phyloP scores from a whole-genome alignment of 1,284 basidiomycete species.

The Ceratobasidium sp. region DNA sequence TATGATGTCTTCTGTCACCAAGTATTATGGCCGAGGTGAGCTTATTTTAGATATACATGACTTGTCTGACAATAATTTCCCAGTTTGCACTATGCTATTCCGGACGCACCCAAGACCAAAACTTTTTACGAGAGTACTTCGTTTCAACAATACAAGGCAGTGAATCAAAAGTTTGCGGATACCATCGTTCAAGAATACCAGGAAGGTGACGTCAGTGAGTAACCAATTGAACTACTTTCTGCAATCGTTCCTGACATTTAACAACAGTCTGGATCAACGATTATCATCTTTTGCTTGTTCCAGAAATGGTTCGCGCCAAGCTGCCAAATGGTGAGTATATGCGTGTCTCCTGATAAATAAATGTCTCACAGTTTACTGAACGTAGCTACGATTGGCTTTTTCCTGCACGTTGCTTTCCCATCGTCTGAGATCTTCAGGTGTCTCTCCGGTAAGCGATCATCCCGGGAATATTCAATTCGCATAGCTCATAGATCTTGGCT shows the following conservation, averaged over 20 bases:
- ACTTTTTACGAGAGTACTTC: slow-evolving; percentile 74
- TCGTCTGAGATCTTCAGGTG: slow-evolving; percentile 89
- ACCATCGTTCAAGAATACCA: slow-evolving; percentile 74
- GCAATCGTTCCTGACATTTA: background rate
- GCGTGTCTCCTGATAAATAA: background rate
- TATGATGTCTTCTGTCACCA: slow-evolving; percentile 92
- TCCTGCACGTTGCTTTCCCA: slow-evolving; percentile 89
- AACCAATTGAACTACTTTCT: slow-evolving; percentile 7
- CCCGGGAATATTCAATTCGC: no score
- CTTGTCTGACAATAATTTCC: slow-evolving; percentile 66
- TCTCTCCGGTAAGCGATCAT: slow-evolving; percentile 59
- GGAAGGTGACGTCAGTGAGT: slow-evolving; percentile 78
- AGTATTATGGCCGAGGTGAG: slow-evolving; percentile 48
- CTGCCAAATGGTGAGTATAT: slow-evolving; percentile 54
- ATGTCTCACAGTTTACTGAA: background rate
- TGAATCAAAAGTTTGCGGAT: slow-evolving; percentile 85
- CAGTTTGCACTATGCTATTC: slow-evolving; percentile 84
- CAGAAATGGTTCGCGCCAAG: slow-evolving; percentile 70
- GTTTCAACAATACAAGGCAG: slow-evolving; percentile 79
- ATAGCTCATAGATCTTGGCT: background rate
- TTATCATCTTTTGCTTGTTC: slow-evolving; percentile 86
- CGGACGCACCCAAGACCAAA: slow-evolving; percentile 84
- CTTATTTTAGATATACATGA: slow-evolving; percentile 40
- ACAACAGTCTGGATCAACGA: slow-evolving; percentile 66
- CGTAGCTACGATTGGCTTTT: slow-evolving; percentile 79